Conservation (phyloP, 805 yeast genomes). For the Saccharomycopsis synnaedendra region DNA sequence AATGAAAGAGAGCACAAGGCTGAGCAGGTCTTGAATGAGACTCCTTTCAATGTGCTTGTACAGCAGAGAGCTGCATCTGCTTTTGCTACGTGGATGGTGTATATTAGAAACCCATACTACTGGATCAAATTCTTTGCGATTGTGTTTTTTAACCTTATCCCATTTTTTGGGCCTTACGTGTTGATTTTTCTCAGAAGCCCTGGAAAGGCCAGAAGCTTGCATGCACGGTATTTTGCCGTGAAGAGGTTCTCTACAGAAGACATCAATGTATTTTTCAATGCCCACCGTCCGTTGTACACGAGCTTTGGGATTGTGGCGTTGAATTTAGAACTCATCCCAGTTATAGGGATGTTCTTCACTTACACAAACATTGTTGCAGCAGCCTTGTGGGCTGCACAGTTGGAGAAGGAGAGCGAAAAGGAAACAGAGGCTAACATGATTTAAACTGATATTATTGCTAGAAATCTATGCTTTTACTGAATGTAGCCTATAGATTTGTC, state of each 20-base stretch:
- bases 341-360: slow-evolving; percentile 16
- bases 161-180: slow-evolving; percentile 16
- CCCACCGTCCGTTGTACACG: slow-evolving; percentile 14
- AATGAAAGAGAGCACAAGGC: neutral
- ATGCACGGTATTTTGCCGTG: slow-evolving; percentile 9
- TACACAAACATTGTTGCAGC: slow-evolving; percentile 17
- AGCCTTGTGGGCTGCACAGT: slow-evolving; percentile 15
- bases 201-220: slow-evolving; percentile 15
- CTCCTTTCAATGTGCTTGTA: neutral
- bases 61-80: neutral
- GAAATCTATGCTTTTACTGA: neutral
- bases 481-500: neutral
- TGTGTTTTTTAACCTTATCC: slow-evolving; percentile 14
- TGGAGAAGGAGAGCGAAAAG: slow-evolving; percentile 12
- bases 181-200: slow-evolving; percentile 15
- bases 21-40: neutral
- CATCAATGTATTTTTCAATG: slow-evolving; percentile 8
- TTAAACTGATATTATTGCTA: neutral
- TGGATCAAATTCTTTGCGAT: slow-evolving; percentile 11
- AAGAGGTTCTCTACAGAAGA: slow-evolving; percentile 7
- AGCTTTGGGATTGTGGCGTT: slow-evolving; percentile 16
- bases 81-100: slow-evolving; percentile 2
- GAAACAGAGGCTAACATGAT: slow-evolving; percentile 1
- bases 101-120: slow-evolving; percentile 9
- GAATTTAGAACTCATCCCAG: slow-evolving; percentile 15